phyloP scores from a whole-genome alignment of 495 filamentous ascomycete genomes.

The Alectoria sarmentosa region DNA sequence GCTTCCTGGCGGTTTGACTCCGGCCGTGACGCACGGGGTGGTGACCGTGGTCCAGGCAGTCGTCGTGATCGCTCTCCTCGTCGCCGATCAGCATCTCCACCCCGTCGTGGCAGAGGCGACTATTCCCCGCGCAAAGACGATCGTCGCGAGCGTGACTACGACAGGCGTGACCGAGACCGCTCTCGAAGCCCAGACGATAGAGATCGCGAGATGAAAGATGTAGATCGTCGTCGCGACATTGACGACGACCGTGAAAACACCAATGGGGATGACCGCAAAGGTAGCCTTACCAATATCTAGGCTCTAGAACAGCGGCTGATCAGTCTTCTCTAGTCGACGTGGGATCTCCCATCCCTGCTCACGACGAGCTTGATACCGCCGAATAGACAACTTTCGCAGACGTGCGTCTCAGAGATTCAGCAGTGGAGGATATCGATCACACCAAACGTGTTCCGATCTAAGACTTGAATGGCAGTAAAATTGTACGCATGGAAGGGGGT shows the following conservation, averaged over 20 bases:
- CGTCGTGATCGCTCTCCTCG: slow-evolving; percentile 65
- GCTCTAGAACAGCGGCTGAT: slow-evolving; percentile 17
- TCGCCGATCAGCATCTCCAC: slow-evolving; percentile 63
- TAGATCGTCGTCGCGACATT: slow-evolving; percentile 57
- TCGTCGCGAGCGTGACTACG: slow-evolving; percentile 68
- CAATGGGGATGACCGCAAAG: slow-evolving; percentile 72
- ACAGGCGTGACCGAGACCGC: slow-evolving; percentile 63
- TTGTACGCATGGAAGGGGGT: background rate
- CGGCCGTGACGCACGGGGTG: slow-evolving; percentile 61
- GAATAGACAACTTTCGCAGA: slow-evolving; percentile 49
- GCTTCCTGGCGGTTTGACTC: slow-evolving; percentile 98
- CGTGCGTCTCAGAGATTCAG: background rate
- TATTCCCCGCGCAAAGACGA: slow-evolving; percentile 91
- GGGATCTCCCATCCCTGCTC: slow-evolving; percentile 73
- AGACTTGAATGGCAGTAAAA: background rate
- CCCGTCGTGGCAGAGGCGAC: slow-evolving; percentile 69
- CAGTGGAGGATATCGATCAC: background rate
- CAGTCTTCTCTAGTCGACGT: slow-evolving; percentile 38
- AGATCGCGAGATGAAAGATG: slow-evolving; percentile 65
- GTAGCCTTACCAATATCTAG: slow-evolving; percentile 41
- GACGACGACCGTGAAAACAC: slow-evolving; percentile 53
- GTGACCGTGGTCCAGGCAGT: slow-evolving; percentile 53
- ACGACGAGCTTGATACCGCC: slow-evolving; percentile 95
- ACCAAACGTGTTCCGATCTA: background rate
- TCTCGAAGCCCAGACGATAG: slow-evolving; percentile 54